Evolutionary conservation across 2,329 filamentous ascomycete species (phyloP).

Genomic region (Colletotrichum filicis): DNA sequence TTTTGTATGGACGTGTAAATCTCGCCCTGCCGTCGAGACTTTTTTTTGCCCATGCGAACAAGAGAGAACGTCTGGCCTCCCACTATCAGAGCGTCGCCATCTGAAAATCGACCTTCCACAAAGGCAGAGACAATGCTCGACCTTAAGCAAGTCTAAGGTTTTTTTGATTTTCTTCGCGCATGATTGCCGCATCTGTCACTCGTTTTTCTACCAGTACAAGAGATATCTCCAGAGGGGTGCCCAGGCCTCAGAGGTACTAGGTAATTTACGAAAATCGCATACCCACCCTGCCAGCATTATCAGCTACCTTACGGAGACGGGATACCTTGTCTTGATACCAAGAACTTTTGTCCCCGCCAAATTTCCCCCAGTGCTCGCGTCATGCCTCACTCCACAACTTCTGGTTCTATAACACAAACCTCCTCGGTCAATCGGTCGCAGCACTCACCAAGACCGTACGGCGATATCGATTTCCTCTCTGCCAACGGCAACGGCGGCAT

Average conservation of each 20-base stretch:
- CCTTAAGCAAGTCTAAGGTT: constrained; percentile 17
- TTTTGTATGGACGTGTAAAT: constrained; percentile 1
- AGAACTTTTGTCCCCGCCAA: constrained; percentile 28
- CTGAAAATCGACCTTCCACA: constrained; percentile 28
- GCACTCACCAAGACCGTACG: constrained; percentile 38
- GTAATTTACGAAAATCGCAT: background rate
- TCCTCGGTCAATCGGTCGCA: constrained; percentile 47
- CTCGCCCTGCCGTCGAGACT: constrained; percentile 22
- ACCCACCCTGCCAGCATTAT: constrained; percentile 8
- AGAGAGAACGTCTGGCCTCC: constrained; percentile 2
- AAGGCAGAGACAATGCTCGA: constrained; percentile 29
- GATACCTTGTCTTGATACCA: constrained; percentile 14
- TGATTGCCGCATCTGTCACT: constrained; percentile 29
- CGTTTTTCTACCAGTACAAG: constrained; percentile 11
- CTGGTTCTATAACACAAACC: constrained; percentile 44
- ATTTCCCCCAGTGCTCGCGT: constrained; percentile 24
- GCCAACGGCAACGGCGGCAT: constrained; percentile 45
- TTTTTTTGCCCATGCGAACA: background rate
- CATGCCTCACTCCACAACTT: constrained; percentile 54
- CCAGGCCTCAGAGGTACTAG: background rate
- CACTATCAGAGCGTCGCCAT: constrained; percentile 28
- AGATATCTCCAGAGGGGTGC: background rate
- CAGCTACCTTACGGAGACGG: background rate
- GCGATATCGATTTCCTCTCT: constrained; percentile 30
- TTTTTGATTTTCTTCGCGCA: constrained; percentile 22